Conservation (phyloP, 2,329 filamentous ascomycete species). For the Thielaviopsis euricoi region DNA sequence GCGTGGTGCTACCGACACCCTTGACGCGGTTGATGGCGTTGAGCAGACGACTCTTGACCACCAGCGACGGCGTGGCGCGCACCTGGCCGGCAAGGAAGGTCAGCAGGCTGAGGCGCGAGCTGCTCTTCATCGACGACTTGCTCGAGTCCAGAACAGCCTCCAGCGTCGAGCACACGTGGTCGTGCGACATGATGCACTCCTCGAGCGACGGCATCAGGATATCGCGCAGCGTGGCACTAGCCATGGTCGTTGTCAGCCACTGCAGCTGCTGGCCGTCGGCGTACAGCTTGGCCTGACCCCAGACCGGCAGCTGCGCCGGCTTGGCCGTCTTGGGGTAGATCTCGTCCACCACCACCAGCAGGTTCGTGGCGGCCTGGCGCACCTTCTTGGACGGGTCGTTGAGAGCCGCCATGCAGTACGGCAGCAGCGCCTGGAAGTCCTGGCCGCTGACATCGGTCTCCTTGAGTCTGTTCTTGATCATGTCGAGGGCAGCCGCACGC, state of each 20-base stretch:
- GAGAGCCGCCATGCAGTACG: conserved; percentile 62
- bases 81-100: conserved; percentile 60
- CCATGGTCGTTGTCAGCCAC: conserved; percentile 42
- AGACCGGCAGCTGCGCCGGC: conserved; percentile 25
- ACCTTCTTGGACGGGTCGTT: conserved; percentile 61
- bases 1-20: conserved; percentile 48
- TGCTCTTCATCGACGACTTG: conserved; percentile 37
- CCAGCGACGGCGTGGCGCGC: conserved; percentile 47
- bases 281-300: conserved; percentile 52
- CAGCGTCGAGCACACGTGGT: conserved; percentile 50
- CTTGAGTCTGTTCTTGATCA: conserved; percentile 41
- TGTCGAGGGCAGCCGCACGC: conserved; percentile 51
- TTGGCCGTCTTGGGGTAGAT: conserved; percentile 26
- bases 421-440: conserved; percentile 68
- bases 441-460: conserved; percentile 29
- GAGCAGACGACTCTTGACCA: conserved; percentile 57
- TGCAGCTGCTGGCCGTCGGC: conserved; percentile 35
- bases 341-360: conserved; percentile 40
- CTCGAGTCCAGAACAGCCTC: conserved; percentile 24
- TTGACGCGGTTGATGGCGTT: conserved; percentile 56
- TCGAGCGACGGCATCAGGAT: conserved; percentile 63
- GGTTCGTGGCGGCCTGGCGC: conserved; percentile 55
- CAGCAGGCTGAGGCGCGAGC: conserved; percentile 47
- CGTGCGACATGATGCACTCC: conserved; percentile 68
- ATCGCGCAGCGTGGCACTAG: conserved; percentile 43